Percentiles rank a stretch among this genome's conserved stretches.
Conservation (phyloP, 805 yeast species). For the Saturnispora saitoi region DNA sequence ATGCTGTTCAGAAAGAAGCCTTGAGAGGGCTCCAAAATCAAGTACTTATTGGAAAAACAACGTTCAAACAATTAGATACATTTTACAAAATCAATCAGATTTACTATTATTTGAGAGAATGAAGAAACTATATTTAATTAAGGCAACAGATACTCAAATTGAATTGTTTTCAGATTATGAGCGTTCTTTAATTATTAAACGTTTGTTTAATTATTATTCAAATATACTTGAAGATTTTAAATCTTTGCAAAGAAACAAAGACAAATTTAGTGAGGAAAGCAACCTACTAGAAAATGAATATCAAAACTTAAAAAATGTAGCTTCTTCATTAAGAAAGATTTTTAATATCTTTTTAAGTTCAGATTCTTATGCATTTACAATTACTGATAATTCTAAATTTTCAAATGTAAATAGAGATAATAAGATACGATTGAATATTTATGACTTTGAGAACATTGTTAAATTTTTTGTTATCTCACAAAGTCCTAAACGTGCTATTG, state of each 20-base stretch:
- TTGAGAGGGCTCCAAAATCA: not conserved
- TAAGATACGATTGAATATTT: conserved; percentile 8
- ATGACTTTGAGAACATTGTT: conserved; percentile 23
- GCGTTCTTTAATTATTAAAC: conserved; percentile 9
- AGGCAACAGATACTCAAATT: not conserved
- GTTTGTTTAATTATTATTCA: conserved; percentile 4
- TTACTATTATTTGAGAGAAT: not conserved
- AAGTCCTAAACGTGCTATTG: conserved; percentile 17
- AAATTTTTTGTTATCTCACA: conserved; percentile 16
- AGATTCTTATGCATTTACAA: not conserved
- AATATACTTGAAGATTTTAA: not conserved
- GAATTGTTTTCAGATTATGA: conserved; percentile 5
- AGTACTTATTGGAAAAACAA: not conserved
- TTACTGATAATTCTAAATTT: not conserved
- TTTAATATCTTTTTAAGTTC: not conserved
- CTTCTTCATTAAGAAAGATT: not conserved
- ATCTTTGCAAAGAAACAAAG: not conserved
- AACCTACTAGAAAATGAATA: not conserved
- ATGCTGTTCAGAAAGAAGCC: not conserved
- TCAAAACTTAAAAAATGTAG: not conserved
- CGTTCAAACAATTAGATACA: not conserved
- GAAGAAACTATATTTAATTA: not conserved
- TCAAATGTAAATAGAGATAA: not conserved
- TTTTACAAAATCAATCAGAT: not conserved
- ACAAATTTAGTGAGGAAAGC: not conserved